phyloP scores from a whole-genome alignment of 352 stramenopile species.

The Phytophthora pini region DNA sequence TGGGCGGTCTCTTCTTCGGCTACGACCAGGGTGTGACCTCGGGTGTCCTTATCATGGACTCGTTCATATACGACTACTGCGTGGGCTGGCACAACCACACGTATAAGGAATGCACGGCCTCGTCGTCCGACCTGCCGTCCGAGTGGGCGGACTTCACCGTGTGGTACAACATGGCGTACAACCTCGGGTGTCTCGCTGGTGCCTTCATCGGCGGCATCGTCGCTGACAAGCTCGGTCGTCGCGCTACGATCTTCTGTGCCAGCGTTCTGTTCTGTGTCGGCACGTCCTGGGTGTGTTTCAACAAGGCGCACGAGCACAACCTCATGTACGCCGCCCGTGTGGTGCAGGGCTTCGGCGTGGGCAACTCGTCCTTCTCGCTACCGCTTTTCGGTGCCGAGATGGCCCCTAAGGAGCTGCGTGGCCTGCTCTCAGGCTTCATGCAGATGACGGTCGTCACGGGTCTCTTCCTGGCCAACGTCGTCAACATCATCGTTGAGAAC shows the following conservation, averaged over 20 bases:
- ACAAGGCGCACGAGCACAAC: constrained; percentile 17
- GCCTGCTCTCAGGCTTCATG: constrained; percentile 43
- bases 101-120: constrained; percentile 28
- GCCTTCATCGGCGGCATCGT: constrained; percentile 43
- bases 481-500: constrained; percentile 43
- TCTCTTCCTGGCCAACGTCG: constrained; percentile 38
- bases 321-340: constrained; percentile 37
- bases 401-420: constrained; percentile 37
- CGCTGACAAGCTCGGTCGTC: constrained; percentile 42
- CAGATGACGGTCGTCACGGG: constrained; percentile 43
- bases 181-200: constrained; percentile 42
- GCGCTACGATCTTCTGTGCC: constrained; percentile 43
- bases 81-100: constrained; percentile 26
- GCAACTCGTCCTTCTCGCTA: constrained; percentile 46
- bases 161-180: constrained; percentile 54
- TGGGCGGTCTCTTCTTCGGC: constrained; percentile 17
- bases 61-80: constrained; percentile 24
- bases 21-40: constrained; percentile 22
- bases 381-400: constrained; percentile 51
- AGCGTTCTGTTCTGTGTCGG: constrained; percentile 44
- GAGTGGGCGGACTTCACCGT: constrained; percentile 39
- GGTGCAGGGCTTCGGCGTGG: constrained; percentile 43
- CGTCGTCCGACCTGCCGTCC: constrained; percentile 18
- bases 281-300: constrained; percentile 42
- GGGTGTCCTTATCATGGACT: constrained; percentile 18